Conservation (phyloP, 2,329 filamentous ascomycete genomes). For the Huntiella moniliformis region DNA sequence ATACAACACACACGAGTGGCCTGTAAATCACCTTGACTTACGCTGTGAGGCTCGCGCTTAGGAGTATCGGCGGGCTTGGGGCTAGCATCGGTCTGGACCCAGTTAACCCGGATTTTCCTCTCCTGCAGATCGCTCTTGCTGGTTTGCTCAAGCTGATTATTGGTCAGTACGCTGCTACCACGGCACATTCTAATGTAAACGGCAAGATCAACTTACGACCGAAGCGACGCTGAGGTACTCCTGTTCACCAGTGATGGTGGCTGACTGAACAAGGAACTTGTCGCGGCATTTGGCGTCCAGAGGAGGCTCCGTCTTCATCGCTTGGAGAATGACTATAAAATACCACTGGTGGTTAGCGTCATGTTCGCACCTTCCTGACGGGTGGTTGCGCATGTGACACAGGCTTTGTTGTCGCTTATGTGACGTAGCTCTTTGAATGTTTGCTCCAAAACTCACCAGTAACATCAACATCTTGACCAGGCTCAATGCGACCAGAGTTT, state of each 20-base stretch:
- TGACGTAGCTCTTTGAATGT: background rate
- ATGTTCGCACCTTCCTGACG: background rate
- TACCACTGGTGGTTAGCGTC: too few species aligned
- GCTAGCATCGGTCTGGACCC: conserved; percentile 45
- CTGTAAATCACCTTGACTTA: background rate
- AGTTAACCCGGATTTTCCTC: conserved; percentile 87
- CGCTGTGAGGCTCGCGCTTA: conserved; percentile 9
- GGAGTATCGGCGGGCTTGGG: conserved; percentile 12
- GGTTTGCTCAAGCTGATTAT: conserved; percentile 53
- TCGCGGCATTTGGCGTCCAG: conserved; percentile 79
- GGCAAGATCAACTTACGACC: conserved; percentile 40
- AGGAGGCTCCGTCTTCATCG: conserved; percentile 90
- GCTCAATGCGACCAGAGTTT: conserved; percentile 89
- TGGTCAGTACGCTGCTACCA: background rate
- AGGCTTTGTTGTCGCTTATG: background rate
- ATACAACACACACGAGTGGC: background rate
- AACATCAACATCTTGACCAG: conserved; percentile 77
- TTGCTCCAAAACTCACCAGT: conserved; percentile 42
- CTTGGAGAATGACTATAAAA: conserved; percentile 67
- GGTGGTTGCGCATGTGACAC: conserved; percentile 15
- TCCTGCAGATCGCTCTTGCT: conserved; percentile 68
- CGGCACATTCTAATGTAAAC: background rate
- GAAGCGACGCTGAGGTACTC: conserved; percentile 64
- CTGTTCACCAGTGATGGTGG: conserved; percentile 64
- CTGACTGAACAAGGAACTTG: conserved; percentile 94